A percentile compares a stretch with the other conserved stretches of the same genome.
These are phyloP conservation scores for Aurifilum marmelostoma DNA, from an alignment of 2,329 filamentous ascomycete genomes.

Conservation along the genomic window DNA sequence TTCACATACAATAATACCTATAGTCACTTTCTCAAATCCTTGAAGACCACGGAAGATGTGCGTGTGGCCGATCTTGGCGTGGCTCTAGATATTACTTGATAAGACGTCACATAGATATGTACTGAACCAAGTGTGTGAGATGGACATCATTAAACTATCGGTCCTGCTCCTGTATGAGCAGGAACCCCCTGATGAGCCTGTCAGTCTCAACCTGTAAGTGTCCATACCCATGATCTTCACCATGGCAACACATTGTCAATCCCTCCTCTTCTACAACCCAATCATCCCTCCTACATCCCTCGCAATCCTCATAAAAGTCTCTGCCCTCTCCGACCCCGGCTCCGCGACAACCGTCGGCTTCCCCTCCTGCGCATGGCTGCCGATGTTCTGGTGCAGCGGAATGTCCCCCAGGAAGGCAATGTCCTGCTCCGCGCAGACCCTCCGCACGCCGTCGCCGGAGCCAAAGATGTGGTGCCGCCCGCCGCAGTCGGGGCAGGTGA, in stretches of 20 bases:
- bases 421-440: constrained; percentile 70
- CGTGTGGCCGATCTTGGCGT: background rate
- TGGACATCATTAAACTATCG: background rate
- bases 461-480: constrained; percentile 78
- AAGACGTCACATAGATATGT: background rate
- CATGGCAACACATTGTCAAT: background rate
- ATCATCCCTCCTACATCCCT: constrained; percentile 54
- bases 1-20: background rate
- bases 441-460: constrained; percentile 63
- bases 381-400: constrained; percentile 83
- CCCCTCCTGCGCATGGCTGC: constrained; percentile 82
- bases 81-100: background rate
- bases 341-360: constrained; percentile 90
- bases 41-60: background rate
- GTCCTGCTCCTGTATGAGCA: background rate
- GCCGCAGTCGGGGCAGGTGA: constrained; percentile 77
- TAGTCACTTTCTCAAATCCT: background rate
- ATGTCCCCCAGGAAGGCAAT: constrained; percentile 88
- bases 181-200: too few relatives aligned
- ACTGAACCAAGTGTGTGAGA: background rate
- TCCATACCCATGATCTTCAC: background rate
- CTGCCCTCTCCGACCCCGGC: constrained; percentile 72
- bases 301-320: constrained; percentile 74
- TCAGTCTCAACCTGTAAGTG: too few relatives aligned
- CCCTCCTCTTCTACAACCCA: constrained; percentile 34